Percentiles rank a stretch among this genome's conserved stretches.
These are phyloP conservation scores for Craspedostauros australis DNA, from an alignment of 108 stramenopile genomes.

Conservation along the genomic window DNA sequence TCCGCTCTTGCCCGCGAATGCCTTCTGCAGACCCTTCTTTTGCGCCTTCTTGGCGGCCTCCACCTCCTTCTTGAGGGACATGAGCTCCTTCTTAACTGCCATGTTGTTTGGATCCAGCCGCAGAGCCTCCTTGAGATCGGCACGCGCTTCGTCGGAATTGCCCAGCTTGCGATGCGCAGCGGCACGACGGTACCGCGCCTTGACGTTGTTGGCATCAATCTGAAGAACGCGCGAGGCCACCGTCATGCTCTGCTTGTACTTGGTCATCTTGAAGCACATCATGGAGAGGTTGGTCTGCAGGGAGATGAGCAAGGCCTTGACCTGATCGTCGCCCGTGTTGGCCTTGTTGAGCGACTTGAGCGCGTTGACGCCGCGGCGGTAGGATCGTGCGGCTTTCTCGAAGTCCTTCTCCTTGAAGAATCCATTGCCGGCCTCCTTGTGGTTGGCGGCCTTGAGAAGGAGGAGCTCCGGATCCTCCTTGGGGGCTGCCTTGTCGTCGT, in stretches of 20 bases:
- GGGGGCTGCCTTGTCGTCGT: constrained; percentile 7
- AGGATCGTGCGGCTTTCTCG: constrained; percentile 58
- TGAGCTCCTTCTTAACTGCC: constrained; percentile 63
- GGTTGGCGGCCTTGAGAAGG: constrained; percentile 44
- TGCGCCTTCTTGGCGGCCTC: constrained; percentile 38
- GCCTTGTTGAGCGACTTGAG: constrained; percentile 58
- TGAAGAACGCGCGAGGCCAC: constrained; percentile 65
- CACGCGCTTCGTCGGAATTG: constrained; percentile 41
- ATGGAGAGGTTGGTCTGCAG: constrained; percentile 78
- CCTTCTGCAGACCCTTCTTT: constrained; percentile 55
- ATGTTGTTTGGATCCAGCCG: constrained; percentile 49
- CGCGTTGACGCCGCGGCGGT: constrained; percentile 57
- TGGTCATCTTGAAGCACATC: constrained; percentile 71
- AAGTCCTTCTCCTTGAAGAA: constrained; percentile 57
- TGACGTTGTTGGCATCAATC: constrained; percentile 67
- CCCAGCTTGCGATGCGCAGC: constrained; percentile 55
- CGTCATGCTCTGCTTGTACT: constrained; percentile 43
- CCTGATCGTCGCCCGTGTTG: constrained; percentile 71
- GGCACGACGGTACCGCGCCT: constrained; percentile 78
- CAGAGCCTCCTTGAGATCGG: constrained; percentile 52
- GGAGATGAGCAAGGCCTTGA: constrained; percentile 52
- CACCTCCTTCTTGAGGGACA: constrained; percentile 43
- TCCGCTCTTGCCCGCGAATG: constrained; percentile 39
- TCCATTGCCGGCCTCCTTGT: constrained; percentile 77
- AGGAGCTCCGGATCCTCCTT: constrained; percentile 36